Evolutionary conservation across 2,329 filamentous ascomycete species (phyloP), one percentile per base, ranked within the genome.

Genomic region (Paracamarosporium sp.): DNA sequence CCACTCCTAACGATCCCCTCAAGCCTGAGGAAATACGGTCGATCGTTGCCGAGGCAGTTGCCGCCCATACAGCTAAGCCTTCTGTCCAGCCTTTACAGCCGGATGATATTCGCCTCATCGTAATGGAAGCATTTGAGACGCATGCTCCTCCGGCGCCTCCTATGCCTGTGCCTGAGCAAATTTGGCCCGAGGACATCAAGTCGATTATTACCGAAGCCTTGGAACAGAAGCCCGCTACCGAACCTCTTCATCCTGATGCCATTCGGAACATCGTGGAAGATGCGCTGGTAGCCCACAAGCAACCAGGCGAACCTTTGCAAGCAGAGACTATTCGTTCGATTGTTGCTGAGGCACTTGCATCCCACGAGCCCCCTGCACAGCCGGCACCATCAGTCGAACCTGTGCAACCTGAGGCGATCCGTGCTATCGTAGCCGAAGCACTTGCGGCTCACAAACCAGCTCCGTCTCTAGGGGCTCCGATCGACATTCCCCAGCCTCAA

Each of bases 181-280:
- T 74, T 40, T 66, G 65, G 64, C 70, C 68, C 8, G 71, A 73
- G 36, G 68, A 69, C 43, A 90, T 98, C 65, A 80, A 78, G 59
- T 66, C 71, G 20, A 78, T 79, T 38, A 72, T 83, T 12, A 74
- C 91, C 11, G 86, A 91, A 65, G 90, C 89, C 1, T 77, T 97
- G 50, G 58, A 61, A 22, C 58, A 62, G 25, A 53, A 45, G 20
- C 58, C 50, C 20, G 48, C 28, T 33, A 52, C 36, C 20, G 58
- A 61, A 28, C 43, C 59, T 33, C 30, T 61, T 12, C 53, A 59
- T 61, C 77, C 92, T 63, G 92, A 96, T 50, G 90, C 93, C 71
- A 91, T 97, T 64, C 79, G 78, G 57, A 66, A 65, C 13, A 75
- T 76, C 28, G 71, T 81, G 6, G 72, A 91, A 9, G 86, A 90